Base-by-base conservation (phyloP, 164 flowering plant species). In the Piper longum region DNA sequence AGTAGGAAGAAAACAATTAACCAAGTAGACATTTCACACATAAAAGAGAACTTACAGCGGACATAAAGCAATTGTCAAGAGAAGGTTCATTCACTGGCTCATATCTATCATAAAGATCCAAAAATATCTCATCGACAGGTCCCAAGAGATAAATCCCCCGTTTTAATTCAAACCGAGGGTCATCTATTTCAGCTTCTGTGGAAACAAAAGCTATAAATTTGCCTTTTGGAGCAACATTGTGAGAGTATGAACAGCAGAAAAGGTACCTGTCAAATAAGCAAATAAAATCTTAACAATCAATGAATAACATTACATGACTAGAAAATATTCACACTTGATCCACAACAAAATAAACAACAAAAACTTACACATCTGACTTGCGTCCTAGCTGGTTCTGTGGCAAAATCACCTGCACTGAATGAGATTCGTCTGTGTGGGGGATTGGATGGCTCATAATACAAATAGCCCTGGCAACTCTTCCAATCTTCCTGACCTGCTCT, bases 361-460 rank as follows among this genome's bases (percentile, higher is more conserved):
- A 7, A 61, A 79, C 97, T 81, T 74, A 90, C 97, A 90, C 88
- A 76, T 88, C 97, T 61, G 97, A 90, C 66, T 62, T 83, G 66
- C 91, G 90, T 58, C 89, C 86, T 69, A 90, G 74, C 73, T 90
- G 97, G 73, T 90, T 88, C 74, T 90, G 97, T 14, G 97, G 97
- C 68, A 90, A 73, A 67, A 91, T 91, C 36, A 26, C 36, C 36
- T 26, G 36, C 36, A 26, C 36, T 26, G 36, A 26, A 26, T 26
- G 36, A 26, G 36, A 26, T 26, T 26, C 36, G 36, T 26, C 36
- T 1, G 36, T 26, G 36, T 26, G 36, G 36, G 36, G 36, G 36
- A 26, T 26, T 26, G 36, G 36, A 26, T 26, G 36, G 36, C 36
- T 26, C 36, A 26, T 26, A 0, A 26, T 26, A 26, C 36, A 26